A percentile compares a stretch with the other conserved stretches of the same genome.
phyloP scores from a whole-genome alignment of 768 basidiomycete species.

The Galerina marginata region DNA sequence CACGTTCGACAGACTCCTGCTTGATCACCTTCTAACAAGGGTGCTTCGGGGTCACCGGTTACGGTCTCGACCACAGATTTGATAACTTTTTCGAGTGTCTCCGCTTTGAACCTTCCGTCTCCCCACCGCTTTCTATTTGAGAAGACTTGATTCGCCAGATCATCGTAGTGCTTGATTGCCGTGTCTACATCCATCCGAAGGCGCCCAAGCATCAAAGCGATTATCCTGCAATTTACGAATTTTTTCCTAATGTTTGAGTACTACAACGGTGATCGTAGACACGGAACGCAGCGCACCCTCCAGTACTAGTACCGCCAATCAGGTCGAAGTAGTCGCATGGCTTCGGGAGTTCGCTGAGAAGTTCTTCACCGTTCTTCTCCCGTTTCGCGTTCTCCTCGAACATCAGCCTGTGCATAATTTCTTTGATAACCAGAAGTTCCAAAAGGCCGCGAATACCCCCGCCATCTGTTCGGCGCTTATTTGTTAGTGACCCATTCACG shows the following conservation, averaged over 20 bases:
- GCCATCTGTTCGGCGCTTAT: too few species aligned
- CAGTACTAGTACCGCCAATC: slow-evolving; percentile 3
- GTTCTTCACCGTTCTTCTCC: too few species aligned
- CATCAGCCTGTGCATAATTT: too few species aligned
- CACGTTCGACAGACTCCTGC: too few species aligned
- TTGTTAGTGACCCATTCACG: too few species aligned
- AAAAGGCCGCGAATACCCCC: too few species aligned
- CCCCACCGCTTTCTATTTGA: background rate
- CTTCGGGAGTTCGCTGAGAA: too few species aligned
- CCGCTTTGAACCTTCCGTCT: slow-evolving; percentile 1
- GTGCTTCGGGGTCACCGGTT: background rate
- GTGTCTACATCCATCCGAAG: background rate
- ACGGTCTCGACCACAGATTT: background rate
- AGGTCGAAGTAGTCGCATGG: background rate
- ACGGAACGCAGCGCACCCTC: background rate
- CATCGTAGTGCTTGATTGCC: background rate
- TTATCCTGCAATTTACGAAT: background rate
- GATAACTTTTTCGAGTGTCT: background rate
- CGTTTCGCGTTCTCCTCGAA: too few species aligned
- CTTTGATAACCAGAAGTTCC: too few species aligned
- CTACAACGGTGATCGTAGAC: background rate
- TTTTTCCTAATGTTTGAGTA: background rate
- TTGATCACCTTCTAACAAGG: too few species aligned
- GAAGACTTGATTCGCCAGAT: background rate
- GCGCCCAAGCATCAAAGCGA: slow-evolving; percentile 2